These are phyloP conservation scores for Vaccinium vitisidaea DNA, from an alignment of 148 eudicot species.

Conservation along the genomic window DNA sequence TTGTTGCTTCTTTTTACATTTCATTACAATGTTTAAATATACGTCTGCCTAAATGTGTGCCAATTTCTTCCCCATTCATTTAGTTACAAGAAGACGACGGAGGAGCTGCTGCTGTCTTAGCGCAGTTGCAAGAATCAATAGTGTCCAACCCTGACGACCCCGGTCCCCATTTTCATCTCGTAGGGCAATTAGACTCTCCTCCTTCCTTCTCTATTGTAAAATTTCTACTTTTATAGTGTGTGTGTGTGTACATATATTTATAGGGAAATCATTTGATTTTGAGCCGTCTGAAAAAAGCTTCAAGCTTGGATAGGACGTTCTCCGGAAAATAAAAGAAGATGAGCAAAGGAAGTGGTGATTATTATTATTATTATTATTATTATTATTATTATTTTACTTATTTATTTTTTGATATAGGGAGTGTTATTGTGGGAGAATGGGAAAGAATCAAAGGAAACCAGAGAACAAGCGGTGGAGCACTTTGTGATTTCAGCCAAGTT, in stretches of 20 bases:
- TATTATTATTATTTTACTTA: neutral
- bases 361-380: no score
- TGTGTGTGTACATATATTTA: neutral
- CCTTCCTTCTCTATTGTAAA: neutral
- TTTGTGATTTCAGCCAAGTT: slow-evolving; percentile 73
- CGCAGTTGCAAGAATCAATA: slow-evolving; percentile 41
- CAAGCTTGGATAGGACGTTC: neutral
- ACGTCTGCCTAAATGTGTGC: neutral
- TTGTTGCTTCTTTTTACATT: neutral
- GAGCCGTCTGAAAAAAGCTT: neutral
- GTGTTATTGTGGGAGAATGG: slow-evolving; percentile 68
- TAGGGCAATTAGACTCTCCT: slow-evolving; percentile 18
- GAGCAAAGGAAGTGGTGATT: neutral
- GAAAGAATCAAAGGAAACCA: slow-evolving; percentile 33
- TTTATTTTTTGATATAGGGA: slow-evolving; percentile 42
- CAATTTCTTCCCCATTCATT: neutral
- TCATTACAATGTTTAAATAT: neutral
- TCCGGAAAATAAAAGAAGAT: neutral
- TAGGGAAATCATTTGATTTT: neutral
- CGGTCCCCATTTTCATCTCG: slow-evolving; percentile 53
- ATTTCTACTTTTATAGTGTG: neutral
- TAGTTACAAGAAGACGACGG: slow-evolving; percentile 14
- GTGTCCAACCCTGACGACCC: slow-evolving; percentile 65
- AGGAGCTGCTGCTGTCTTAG: slow-evolving; percentile 31
- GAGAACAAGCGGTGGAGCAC: slow-evolving; percentile 77